Base-by-base conservation (phyloP, 345 rosid species). In the Lagerstroemia speciosa region DNA sequence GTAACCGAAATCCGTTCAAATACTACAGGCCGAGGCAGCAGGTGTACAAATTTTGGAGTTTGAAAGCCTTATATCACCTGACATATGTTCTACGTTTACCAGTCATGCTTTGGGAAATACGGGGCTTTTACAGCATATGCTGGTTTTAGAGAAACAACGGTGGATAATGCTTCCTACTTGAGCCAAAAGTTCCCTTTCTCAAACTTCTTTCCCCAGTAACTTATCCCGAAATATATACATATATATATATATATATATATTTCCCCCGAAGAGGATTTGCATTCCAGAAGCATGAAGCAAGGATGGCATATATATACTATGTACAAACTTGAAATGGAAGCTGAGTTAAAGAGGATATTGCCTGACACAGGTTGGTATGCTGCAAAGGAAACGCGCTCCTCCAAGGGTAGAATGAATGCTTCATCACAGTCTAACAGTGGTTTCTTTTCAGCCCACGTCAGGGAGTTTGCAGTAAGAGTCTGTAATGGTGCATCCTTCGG, bases 301-400 rank as follows among this genome's bases (percentile, higher is more conserved):
- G 38, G 32, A 14, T 15, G 11, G 14, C 40, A 15, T 20, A 32
- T 14, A 30, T n/a, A 64, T 12, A 1, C 27, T n/a, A 2, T 2
- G 40, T 2, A 11, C 52, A 61, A 27, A n/a, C 3, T 71, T 17
- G 30, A 29, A 61, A n/a, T 7, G 60, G 40, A 34, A 61, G 30
- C 30, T n/a, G 46, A 53, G 36, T 70, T 24, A n/a, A 65, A 60
- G 50, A 53, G 43, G 64, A 32, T 41, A 31, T 77, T 80, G 82
- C 94, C 89, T 62, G 89, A 77, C 46, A 88, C 76, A 0, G 89
- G 89, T 79, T 88, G 94, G 46, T 86, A 72, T 14, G 92, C 88
- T 20, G 87, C 81, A 32, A 91, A 91, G 19, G 94, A 86, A 53
- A 90, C 65, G 27, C 89, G 87, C 64, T 91, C 97, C 3, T 80